A percentile compares a stretch with the other conserved stretches of the same genome.
Conservation (phyloP, 331 rosid genomes). For the Malus hybrid region DNA sequence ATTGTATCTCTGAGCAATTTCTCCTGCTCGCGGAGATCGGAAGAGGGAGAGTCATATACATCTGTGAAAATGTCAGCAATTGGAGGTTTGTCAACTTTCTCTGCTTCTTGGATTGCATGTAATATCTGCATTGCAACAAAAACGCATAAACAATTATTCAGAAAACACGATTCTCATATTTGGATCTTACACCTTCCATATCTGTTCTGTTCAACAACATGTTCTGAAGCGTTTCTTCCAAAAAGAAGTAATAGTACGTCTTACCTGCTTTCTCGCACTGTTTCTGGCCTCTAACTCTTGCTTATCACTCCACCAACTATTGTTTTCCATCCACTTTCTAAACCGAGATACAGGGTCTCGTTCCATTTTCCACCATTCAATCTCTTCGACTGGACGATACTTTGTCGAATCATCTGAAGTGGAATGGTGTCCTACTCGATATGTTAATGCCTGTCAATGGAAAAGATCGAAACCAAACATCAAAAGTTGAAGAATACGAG, state of each 20-base stretch:
- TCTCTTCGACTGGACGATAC: constrained; percentile 69
- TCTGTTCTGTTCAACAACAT: not conserved
- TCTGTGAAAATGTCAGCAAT: constrained; percentile 61
- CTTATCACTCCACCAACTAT: constrained; percentile 69
- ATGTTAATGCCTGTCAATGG: constrained; percentile 64
- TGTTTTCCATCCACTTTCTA: constrained; percentile 87
- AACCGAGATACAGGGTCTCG: constrained; percentile 75
- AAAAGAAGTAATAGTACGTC: not conserved
- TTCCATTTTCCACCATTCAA: constrained; percentile 66
- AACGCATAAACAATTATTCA: not conserved
- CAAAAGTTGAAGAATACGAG: not conserved
- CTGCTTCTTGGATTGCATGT: constrained; percentile 82
- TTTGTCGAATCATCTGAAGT: constrained; percentile 97
- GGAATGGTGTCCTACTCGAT: constrained; percentile 90
- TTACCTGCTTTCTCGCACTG: constrained; percentile 58
- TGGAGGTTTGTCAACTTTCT: constrained; percentile 67
- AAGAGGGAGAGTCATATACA: constrained; percentile 67
- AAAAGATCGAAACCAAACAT: constrained; percentile 3
- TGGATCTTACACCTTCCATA: not conserved
- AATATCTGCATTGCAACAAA: constrained; percentile 37
- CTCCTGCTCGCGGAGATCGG: constrained; percentile 78
- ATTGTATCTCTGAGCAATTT: constrained; percentile 49
- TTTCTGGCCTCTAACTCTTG: constrained; percentile 58
- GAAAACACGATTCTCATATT: not conserved
- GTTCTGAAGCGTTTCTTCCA: not conserved